These are phyloP conservation scores for Albizia julibrissin DNA, from an alignment of 306 rosid genomes.

Conservation along the genomic window DNA sequence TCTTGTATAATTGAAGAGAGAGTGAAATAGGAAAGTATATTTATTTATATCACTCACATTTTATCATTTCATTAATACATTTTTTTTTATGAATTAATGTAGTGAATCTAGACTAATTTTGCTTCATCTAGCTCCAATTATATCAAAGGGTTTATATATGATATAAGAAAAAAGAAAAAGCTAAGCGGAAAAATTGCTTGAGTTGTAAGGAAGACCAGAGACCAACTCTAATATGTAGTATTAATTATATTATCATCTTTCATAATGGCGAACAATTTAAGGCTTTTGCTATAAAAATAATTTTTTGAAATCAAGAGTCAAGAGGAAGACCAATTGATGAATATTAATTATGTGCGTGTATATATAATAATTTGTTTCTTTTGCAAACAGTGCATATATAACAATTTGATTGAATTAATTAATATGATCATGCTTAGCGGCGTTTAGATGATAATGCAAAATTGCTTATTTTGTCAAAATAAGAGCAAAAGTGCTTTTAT, in stretches of 20 bases:
- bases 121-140: not conserved
- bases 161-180: not conserved
- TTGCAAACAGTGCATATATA: no score
- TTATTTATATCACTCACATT: no score
- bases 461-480: constrained; percentile 12
- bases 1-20: no score
- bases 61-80: no score
- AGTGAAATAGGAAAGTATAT: no score
- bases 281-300: not conserved
- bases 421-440: constrained; percentile 36
- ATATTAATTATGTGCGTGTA: not conserved
- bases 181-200: not conserved
- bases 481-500: constrained; percentile 29
- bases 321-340: constrained; percentile 42
- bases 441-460: not conserved
- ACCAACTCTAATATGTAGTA: not conserved
- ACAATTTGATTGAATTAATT: not conserved
- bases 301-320: not conserved
- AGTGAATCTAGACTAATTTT: not conserved
- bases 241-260: not conserved
- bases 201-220: not conserved
- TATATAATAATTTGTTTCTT: no score
- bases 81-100: not conserved
- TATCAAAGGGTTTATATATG: not conserved
- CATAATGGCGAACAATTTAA: not conserved